Percentiles rank a stretch among this genome's conserved stretches.
Conservation (phyloP, 805 yeast genomes). For the Candida maesae region DNA sequence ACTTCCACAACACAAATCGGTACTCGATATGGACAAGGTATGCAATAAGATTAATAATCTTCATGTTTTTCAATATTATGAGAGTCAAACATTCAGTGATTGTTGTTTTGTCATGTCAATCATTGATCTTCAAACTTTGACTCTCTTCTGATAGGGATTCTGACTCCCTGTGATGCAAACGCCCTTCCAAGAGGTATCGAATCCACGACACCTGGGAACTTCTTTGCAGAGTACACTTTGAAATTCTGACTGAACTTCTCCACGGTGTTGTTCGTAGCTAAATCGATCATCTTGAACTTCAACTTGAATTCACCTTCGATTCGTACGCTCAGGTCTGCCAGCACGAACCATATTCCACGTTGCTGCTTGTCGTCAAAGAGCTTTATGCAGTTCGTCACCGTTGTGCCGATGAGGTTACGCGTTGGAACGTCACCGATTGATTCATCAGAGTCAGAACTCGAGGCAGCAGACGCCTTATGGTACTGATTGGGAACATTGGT, state of each 20-base stretch:
- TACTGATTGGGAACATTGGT: too few relatives aligned
- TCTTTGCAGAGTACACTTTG: slow-evolving; percentile 39
- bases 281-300: slow-evolving; percentile 34
- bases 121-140: slow-evolving; percentile 6
- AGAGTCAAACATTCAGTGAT: too few relatives aligned
- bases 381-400: slow-evolving; percentile 37
- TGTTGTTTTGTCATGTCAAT: too few relatives aligned
- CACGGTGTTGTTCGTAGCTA: slow-evolving; percentile 18
- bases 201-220: slow-evolving; percentile 43
- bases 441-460: slow-evolving; percentile 13
- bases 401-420: slow-evolving; percentile 37
- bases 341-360: slow-evolving; percentile 40
- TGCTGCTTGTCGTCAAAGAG: slow-evolving; percentile 33
- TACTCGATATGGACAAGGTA: too few relatives aligned
- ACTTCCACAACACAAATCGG: too few relatives aligned
- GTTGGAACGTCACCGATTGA: slow-evolving; percentile 27
- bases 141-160: slow-evolving; percentile 38
- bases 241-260: slow-evolving; percentile 31
- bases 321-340: slow-evolving; percentile 39
- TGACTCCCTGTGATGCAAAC: slow-evolving; percentile 41
- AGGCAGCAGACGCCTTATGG: too few relatives aligned
- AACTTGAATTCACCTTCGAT: slow-evolving; percentile 40
- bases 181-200: slow-evolving; percentile 36
- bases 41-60: too few relatives aligned
- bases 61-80: too few relatives aligned